phyloP scores from a whole-genome alignment of 2,329 filamentous ascomycete genomes.

The Epicoccum sorghinum region DNA sequence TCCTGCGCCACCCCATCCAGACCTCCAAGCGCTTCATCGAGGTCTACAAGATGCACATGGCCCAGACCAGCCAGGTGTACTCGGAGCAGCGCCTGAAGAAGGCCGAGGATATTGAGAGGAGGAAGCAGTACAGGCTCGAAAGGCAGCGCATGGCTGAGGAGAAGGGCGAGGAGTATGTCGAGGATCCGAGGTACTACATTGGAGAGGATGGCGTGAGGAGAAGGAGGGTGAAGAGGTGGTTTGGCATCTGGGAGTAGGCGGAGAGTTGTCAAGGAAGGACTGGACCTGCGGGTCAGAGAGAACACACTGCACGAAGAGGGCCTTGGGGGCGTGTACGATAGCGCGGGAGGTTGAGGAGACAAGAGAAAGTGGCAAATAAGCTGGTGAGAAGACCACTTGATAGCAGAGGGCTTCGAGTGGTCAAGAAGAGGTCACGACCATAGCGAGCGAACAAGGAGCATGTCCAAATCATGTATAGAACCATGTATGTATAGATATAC shows the following conservation, averaged over 20 bases:
- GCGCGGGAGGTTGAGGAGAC: not conserved
- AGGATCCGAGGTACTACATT: constrained; percentile 46
- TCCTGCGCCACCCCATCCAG: constrained; percentile 71
- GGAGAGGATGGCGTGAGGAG: constrained; percentile 51
- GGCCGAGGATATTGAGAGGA: constrained; percentile 86
- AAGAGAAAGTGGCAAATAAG: no score
- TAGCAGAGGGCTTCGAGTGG: no score
- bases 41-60: constrained; percentile 77
- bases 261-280: not conserved
- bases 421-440: no score
- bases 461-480: constrained; percentile 13
- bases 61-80: constrained; percentile 71
- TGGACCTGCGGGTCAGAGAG: not conserved
- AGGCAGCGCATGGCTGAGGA: constrained; percentile 46
- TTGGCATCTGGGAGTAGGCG: constrained; percentile 73
- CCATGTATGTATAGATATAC: constrained; percentile 13
- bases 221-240: constrained; percentile 76
- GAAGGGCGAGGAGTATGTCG: constrained; percentile 44
- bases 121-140: constrained; percentile 76
- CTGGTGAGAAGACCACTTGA: not conserved
- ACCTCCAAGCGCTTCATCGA: constrained; percentile 70
- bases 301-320: not conserved
- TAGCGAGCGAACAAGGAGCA: not conserved
- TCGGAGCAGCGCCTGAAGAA: constrained; percentile 73
- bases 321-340: not conserved